Evolutionary conservation across 2,329 filamentous ascomycete genomes (phyloP).

Genomic region (Aspergillus quadrilineatus): DNA sequence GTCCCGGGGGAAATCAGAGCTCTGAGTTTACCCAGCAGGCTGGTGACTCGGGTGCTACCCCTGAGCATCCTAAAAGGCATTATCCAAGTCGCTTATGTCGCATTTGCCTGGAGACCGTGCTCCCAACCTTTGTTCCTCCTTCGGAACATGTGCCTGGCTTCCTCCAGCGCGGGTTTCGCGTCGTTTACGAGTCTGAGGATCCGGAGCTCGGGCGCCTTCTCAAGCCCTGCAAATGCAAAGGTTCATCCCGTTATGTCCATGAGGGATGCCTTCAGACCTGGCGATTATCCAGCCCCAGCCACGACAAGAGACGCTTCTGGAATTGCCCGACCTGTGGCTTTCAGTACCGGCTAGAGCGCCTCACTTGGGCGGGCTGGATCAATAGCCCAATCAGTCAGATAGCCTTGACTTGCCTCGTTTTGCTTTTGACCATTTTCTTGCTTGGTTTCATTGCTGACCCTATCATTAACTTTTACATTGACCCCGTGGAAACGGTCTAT

Average conservation of each 20-base stretch:
- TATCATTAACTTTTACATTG: constrained; percentile 83
- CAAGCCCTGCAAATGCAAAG: constrained; percentile 89
- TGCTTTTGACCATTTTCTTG: constrained; percentile 71
- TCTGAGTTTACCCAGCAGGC: constrained; percentile 15
- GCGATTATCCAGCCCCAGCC: constrained; percentile 70
- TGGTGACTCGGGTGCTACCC: constrained; percentile 17
- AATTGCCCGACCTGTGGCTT: constrained; percentile 86
- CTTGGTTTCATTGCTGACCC: constrained; percentile 92
- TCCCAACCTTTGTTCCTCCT: constrained; percentile 58
- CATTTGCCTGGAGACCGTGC: constrained; percentile 78
- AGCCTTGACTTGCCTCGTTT: constrained; percentile 67
- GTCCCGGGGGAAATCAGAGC: constrained; percentile 8
- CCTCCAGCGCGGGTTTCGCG: constrained; percentile 56
- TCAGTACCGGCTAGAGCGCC: constrained; percentile 72
- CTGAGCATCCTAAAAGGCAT: constrained; percentile 42
- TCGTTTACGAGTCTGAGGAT: constrained; percentile 73
- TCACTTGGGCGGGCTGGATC: constrained; percentile 71
- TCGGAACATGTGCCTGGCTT: constrained; percentile 56
- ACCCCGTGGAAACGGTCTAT: constrained; percentile 67
- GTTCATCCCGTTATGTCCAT: constrained; percentile 89
- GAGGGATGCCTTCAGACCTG: constrained; percentile 83
- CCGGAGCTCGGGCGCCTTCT: constrained; percentile 73
- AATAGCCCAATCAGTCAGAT: constrained; percentile 67
- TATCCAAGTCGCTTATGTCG: constrained; percentile 77
- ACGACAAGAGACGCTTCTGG: constrained; percentile 70